These are phyloP conservation scores for Populus tomentosa DNA, from an alignment of 441 rosid species.

Conservation along the genomic window DNA sequence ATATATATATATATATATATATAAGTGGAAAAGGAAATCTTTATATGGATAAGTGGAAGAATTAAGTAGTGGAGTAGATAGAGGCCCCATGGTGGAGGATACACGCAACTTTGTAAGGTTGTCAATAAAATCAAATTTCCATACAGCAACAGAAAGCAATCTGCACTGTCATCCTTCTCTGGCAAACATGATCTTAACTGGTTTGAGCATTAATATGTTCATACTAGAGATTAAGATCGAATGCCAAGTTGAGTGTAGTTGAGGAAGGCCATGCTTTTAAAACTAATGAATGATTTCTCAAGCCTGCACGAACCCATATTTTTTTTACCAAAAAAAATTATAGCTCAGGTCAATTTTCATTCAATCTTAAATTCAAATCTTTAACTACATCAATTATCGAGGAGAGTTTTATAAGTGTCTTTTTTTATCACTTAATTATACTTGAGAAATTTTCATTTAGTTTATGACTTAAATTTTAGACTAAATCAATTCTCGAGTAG, in stretches of 20 bases:
- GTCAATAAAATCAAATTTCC: conserved; percentile 13
- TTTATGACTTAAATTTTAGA: too few species aligned
- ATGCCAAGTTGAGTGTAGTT: too few species aligned
- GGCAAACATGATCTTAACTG: background rate
- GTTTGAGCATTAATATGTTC: background rate
- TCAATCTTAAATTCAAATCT: fast-evolving
- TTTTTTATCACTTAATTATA: too few species aligned
- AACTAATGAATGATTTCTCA: background rate
- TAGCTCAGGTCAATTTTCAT: too few species aligned
- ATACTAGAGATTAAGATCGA: background rate
- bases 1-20: too few species aligned
- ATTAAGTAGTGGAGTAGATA: conserved; percentile 20
- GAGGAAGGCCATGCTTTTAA: background rate
- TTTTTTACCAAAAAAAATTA: too few species aligned
- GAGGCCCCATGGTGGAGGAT: background rate
- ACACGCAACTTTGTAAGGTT: conserved; percentile 4
- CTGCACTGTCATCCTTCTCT: background rate
- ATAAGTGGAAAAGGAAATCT: background rate
- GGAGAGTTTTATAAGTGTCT: fast-evolving
- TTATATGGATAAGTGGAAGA: conserved; percentile 20
- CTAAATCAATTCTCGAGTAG: too few species aligned
- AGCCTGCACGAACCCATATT: too few species aligned
- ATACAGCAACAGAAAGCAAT: background rate
- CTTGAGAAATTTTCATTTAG: fast-evolving
- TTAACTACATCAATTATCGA: fast-evolving